These are phyloP conservation scores for Tanacetum coccineum DNA, from an alignment of 129 eudicot genomes.

Conservation along the genomic window DNA sequence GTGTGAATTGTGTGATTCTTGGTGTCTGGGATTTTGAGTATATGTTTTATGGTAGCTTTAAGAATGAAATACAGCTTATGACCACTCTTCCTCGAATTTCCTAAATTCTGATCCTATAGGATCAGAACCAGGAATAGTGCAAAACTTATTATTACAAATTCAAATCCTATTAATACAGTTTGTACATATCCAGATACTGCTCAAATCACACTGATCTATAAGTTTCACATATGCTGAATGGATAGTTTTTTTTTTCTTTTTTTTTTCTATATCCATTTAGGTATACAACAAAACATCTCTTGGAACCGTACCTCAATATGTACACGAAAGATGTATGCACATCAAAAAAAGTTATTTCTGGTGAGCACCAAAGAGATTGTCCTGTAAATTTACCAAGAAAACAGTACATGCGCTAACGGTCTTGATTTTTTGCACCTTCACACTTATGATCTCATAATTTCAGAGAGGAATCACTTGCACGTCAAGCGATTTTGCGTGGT, in stretches of 20 bases:
- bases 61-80: too few relatives aligned
- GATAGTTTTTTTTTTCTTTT: not conserved
- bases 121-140: too few relatives aligned
- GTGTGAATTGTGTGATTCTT: too few relatives aligned
- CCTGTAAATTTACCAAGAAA: not conserved
- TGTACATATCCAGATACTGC: not conserved
- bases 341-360: not conserved
- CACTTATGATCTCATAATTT: slow-evolving; percentile 1
- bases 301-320: slow-evolving; percentile 17
- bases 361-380: slow-evolving; percentile 8
- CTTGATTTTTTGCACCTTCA: slow-evolving; percentile 20
- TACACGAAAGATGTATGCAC: slow-evolving; percentile 14
- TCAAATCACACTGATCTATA: too few relatives aligned
- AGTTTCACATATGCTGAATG: not conserved
- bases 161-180: not conserved
- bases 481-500: slow-evolving; percentile 31
- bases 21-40: not conserved
- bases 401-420: not conserved
- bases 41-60: not conserved
- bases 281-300: slow-evolving; percentile 11
- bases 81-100: too few relatives aligned
- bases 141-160: not conserved
- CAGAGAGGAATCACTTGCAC: slow-evolving; percentile 36
- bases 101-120: too few relatives aligned
- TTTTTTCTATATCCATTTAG: not conserved